A percentile compares a stretch with the other conserved stretches of the same genome.
These are phyloP conservation scores for Jatropha multifida DNA, from an alignment of 441 rosid species.

Conservation along the genomic window DNA sequence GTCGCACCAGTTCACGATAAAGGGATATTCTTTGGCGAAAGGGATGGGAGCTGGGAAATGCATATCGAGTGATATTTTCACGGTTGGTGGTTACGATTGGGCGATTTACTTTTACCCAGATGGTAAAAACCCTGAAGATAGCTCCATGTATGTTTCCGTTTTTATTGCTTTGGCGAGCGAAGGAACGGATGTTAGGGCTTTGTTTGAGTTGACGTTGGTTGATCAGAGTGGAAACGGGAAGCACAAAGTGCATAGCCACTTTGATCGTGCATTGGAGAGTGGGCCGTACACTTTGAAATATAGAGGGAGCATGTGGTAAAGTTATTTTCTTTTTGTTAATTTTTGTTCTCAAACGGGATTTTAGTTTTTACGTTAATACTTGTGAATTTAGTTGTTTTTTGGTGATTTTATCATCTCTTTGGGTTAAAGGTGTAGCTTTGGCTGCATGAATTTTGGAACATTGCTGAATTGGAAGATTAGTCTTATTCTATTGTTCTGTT, in stretches of 20 bases:
- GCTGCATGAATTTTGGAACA: not conserved
- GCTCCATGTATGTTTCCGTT: constrained; percentile 30
- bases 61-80: constrained; percentile 31
- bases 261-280: constrained; percentile 36
- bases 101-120: constrained; percentile 39
- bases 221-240: constrained; percentile 39
- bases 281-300: constrained; percentile 81
- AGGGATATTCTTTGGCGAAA: constrained; percentile 36
- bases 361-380: not conserved
- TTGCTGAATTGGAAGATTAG: not conserved
- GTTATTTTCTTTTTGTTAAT: not conserved
- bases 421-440: not conserved
- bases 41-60: constrained; percentile 37
- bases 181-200: constrained; percentile 37
- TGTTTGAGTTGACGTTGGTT: constrained; percentile 34
- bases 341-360: not conserved
- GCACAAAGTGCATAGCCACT: constrained; percentile 39
- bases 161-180: constrained; percentile 39
- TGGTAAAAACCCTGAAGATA: constrained; percentile 36
- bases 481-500: not conserved
- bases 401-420: not conserved
- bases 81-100: constrained; percentile 37
- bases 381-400: not conserved
- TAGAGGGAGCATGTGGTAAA: constrained; percentile 89
- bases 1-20: constrained; percentile 31